Evolutionary conservation across 1,284 basidiomycete genomes (phyloP).

Genomic region (Malassezia psittaci): DNA sequence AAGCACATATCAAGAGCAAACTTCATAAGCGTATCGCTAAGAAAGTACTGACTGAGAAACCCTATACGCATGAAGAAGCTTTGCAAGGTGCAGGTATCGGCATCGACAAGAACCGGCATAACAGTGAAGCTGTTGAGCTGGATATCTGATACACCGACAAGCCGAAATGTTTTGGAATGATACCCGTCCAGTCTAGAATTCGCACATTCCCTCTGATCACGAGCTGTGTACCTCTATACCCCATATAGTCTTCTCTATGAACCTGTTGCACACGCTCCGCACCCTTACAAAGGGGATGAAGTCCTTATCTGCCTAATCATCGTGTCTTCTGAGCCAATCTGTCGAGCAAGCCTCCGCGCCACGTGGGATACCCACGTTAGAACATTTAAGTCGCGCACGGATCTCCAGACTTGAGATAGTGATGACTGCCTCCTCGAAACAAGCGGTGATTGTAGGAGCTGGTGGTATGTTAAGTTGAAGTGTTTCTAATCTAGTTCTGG

Average conservation of each 20-base stretch:
- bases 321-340: too few relatives aligned
- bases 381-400: not conserved
- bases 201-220: too few relatives aligned
- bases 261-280: too few relatives aligned
- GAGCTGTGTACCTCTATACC: too few relatives aligned
- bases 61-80: slow-evolving; percentile 44
- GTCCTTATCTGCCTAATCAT: too few relatives aligned
- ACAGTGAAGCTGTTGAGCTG: slow-evolving; percentile 7
- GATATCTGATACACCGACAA: not conserved
- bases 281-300: too few relatives aligned
- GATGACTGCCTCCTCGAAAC: not conserved
- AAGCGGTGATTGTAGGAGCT: slow-evolving; percentile 28
- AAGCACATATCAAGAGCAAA: slow-evolving; percentile 38
- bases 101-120: slow-evolving; percentile 39
- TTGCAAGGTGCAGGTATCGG: slow-evolving; percentile 38
- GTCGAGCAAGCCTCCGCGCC: too few relatives aligned
- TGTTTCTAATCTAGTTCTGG: slow-evolving; percentile 48
- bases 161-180: not conserved
- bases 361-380: too few relatives aligned
- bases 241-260: too few relatives aligned
- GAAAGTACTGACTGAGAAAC: slow-evolving; percentile 35
- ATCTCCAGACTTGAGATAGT: not conserved
- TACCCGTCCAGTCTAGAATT: not conserved
- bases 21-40: slow-evolving; percentile 43
- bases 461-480: slow-evolving; percentile 21